Conservation (phyloP, 2,329 filamentous ascomycete genomes). For the Colletotrichum spinosum region DNA sequence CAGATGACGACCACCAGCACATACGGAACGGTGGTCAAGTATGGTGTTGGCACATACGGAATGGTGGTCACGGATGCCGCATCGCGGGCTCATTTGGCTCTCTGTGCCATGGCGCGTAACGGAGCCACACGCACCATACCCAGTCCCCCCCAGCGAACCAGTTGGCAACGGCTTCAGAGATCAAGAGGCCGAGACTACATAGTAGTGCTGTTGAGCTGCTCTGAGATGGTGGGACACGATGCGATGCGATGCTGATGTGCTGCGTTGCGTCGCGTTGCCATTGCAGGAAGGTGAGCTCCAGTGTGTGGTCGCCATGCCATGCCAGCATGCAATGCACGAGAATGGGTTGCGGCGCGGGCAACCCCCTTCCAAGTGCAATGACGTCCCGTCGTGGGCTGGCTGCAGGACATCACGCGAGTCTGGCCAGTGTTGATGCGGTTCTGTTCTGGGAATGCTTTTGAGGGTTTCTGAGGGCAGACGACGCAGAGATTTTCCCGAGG, state of each 20-base stretch:
- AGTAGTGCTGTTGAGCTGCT: not conserved
- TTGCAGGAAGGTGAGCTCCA: constrained; percentile 14
- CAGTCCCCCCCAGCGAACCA: too few relatives aligned
- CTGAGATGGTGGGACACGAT: constrained; percentile 15
- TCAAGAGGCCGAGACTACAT: too few relatives aligned
- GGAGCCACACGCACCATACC: too few relatives aligned
- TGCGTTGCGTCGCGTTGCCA: not conserved
- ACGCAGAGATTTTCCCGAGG: too few relatives aligned
- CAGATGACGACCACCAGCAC: constrained; percentile 3
- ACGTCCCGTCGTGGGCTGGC: constrained; percentile 27
- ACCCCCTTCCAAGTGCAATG: constrained; percentile 28
- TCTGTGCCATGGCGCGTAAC: too few relatives aligned
- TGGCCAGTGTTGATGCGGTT: constrained; percentile 9
- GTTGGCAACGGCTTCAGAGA: too few relatives aligned
- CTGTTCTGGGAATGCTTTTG: constrained; percentile 7
- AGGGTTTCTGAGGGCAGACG: not conserved
- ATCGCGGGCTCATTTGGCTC: too few relatives aligned
- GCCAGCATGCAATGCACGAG: constrained; percentile 33
- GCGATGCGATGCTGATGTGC: not conserved
- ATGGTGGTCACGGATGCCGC: not conserved
- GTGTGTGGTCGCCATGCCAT: constrained; percentile 23
- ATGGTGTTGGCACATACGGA: too few relatives aligned
- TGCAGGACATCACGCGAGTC: constrained; percentile 34
- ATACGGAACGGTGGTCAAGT: too few relatives aligned
- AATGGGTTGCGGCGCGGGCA: constrained; percentile 32